A percentile compares a stretch with the other conserved stretches of the same genome.
These are phyloP conservation scores for Globisporangium orthogonon DNA, from an alignment of 352 stramenopile species.

Conservation along the genomic window DNA sequence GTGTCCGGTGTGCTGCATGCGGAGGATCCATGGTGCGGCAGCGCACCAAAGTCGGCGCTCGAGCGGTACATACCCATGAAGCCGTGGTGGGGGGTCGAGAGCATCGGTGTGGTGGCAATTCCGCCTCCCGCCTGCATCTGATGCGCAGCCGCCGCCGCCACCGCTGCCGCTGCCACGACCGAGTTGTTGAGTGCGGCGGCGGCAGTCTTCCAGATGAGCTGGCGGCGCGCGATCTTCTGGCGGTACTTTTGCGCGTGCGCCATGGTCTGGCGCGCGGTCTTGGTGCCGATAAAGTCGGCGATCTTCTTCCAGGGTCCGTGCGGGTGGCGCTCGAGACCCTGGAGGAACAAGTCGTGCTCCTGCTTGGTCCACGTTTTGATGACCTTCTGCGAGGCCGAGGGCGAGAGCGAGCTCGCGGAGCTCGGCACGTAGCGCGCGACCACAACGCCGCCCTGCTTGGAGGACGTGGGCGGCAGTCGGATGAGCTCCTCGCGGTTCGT, in stretches of 20 bases:
- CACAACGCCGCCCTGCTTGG: conserved; percentile 24
- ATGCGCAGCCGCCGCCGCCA: not conserved
- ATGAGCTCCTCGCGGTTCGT: conserved; percentile 21
- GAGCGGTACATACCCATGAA: conserved; percentile 10
- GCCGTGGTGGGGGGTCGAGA: conserved; percentile 1
- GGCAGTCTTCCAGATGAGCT: conserved; percentile 14
- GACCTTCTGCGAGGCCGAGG: not conserved
- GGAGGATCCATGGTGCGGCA: conserved; percentile 4
- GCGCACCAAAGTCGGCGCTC: conserved; percentile 5
- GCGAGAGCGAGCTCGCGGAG: conserved; percentile 13
- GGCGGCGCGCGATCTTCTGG: conserved; percentile 56
- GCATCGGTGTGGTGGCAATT: not conserved
- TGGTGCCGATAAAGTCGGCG: conserved; percentile 71
- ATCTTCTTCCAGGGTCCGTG: conserved; percentile 76
- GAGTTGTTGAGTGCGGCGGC: conserved; percentile 6
- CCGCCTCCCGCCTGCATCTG: not conserved
- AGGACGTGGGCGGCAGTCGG: conserved; percentile 13
- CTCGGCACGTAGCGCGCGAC: conserved; percentile 19
- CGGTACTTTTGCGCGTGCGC: conserved; percentile 83
- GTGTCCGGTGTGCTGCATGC: conserved; percentile 12
- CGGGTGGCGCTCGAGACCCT: conserved; percentile 39
- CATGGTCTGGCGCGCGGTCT: conserved; percentile 92
- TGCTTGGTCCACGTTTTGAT: conserved; percentile 18
- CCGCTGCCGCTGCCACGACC: conserved; percentile 2
- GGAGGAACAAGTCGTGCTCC: conserved; percentile 45